phyloP scores from a whole-genome alignment of 2,329 filamentous ascomycete genomes.

The Colletotrichum magnum region DNA sequence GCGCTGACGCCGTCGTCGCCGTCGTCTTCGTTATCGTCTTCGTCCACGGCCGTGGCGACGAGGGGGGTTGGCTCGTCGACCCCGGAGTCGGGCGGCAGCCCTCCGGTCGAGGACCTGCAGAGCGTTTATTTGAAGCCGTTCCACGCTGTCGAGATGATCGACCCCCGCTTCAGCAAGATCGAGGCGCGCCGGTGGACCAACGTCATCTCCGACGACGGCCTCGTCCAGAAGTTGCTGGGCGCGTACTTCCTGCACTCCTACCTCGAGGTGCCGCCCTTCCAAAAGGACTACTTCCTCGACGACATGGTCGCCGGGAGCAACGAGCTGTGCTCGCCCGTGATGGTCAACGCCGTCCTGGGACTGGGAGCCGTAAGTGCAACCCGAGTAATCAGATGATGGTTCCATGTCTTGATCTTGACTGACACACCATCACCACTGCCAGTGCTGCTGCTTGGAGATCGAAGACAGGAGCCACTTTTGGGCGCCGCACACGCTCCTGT shows the following conservation, averaged over 20 bases:
- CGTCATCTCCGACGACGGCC: constrained; percentile 44
- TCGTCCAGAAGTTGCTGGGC: constrained; percentile 44
- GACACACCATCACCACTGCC: not conserved
- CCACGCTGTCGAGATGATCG: constrained; percentile 51
- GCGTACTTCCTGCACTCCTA: constrained; percentile 44
- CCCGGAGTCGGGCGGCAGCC: too few relatives aligned
- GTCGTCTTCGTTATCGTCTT: not conserved
- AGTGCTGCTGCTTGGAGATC: constrained; percentile 49
- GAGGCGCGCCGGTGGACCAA: constrained; percentile 46
- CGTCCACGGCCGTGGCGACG: too few relatives aligned
- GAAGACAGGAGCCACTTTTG: constrained; percentile 52
- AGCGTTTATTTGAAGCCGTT: constrained; percentile 53
- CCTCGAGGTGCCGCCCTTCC: constrained; percentile 42
- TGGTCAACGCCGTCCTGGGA: constrained; percentile 47
- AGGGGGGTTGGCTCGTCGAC: too few relatives aligned
- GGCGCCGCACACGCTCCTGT: constrained; percentile 51
- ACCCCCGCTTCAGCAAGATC: constrained; percentile 50
- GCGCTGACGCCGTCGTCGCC: not conserved
- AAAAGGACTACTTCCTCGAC: constrained; percentile 47
- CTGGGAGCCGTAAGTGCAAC: constrained; percentile 45
- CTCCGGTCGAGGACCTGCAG: not conserved
- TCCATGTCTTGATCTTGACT: too few relatives aligned
- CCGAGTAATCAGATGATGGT: constrained; percentile 20
- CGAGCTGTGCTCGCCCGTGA: constrained; percentile 45
- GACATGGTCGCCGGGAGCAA: constrained; percentile 43